phyloP scores from a whole-genome alignment of 2,329 filamentous ascomycete species.

The Diaporthe vexans region DNA sequence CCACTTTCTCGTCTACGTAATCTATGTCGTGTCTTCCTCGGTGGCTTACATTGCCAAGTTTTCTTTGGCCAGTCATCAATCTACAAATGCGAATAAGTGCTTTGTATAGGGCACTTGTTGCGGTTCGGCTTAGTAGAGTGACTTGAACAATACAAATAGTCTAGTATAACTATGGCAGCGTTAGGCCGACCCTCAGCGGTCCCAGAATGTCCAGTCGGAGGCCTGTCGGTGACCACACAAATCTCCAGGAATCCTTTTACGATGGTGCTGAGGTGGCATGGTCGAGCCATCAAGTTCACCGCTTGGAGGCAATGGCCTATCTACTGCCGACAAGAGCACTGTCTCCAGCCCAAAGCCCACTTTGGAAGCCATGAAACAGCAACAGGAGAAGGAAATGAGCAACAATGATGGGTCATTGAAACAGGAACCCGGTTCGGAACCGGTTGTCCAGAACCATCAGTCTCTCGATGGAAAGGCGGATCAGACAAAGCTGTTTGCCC shows the following conservation, averaged over 20 bases:
- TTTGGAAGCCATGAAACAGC: neutral
- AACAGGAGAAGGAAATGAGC: neutral
- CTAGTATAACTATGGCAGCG: too few relatives aligned
- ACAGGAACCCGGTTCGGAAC: too few relatives aligned
- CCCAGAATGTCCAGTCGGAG: neutral
- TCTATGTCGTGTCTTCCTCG: neutral
- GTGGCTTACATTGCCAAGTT: neutral
- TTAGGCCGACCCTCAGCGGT: neutral
- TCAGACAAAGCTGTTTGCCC: too few relatives aligned
- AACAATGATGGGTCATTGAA: neutral
- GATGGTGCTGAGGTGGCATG: neutral
- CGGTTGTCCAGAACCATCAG: accelerated
- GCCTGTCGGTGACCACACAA: neutral
- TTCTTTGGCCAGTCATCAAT: neutral
- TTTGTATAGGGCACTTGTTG: too few relatives aligned
- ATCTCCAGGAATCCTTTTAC: neutral
- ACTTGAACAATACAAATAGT: too few relatives aligned
- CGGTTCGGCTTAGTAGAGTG: too few relatives aligned
- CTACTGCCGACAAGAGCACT: neutral
- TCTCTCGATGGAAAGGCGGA: neutral
- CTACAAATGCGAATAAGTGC: neutral
- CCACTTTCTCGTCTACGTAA: neutral
- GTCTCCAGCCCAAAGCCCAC: too few relatives aligned
- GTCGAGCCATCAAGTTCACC: neutral
- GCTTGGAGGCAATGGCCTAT: neutral